These are phyloP conservation scores for Talaromyces sp. DNA, from an alignment of 2,329 filamentous ascomycete genomes.

Conservation along the genomic window DNA sequence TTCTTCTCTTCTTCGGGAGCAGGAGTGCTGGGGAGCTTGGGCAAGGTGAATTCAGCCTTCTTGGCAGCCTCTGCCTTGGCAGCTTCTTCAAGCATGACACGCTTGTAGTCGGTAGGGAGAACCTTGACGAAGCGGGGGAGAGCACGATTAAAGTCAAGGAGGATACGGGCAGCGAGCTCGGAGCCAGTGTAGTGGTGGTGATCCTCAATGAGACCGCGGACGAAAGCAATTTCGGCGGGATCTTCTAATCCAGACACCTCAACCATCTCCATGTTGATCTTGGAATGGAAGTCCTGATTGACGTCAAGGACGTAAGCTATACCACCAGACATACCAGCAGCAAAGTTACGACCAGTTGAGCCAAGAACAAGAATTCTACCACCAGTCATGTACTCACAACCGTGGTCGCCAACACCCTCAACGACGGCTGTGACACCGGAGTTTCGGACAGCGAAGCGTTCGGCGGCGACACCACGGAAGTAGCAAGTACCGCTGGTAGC, in stretches of 20 bases:
- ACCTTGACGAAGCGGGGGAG: conserved; percentile 90
- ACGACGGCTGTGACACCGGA: conserved; percentile 95
- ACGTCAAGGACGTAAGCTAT: conserved; percentile 94
- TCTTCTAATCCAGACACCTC: conserved; percentile 82
- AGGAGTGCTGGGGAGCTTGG: conserved; percentile 53
- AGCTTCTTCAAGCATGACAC: conserved; percentile 80
- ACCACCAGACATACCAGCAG: conserved; percentile 96
- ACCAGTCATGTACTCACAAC: conserved; percentile 98
- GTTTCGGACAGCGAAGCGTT: conserved; percentile 95
- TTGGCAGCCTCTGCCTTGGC: conserved; percentile 81
- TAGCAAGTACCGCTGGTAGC: conserved; percentile 87
- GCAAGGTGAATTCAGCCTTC: conserved; percentile 77
- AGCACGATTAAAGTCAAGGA: conserved; percentile 92
- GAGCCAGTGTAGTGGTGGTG: conserved; percentile 98
- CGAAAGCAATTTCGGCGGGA: conserved; percentile 80
- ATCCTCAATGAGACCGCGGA: conserved; percentile 89
- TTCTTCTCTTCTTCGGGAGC: conserved; percentile 52
- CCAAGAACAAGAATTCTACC: conserved; percentile 85
- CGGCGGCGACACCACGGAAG: conserved; percentile 94
- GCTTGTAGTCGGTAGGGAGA: conserved; percentile 92
- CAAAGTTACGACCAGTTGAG: conserved; percentile 91
- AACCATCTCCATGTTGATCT: conserved; percentile 98
- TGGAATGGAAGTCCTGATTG: conserved; percentile 81
- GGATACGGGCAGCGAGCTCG: conserved; percentile 84
- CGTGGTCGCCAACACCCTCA: conserved; percentile 92